Evolutionary conservation across 2,329 filamentous ascomycete genomes (phyloP).

Genomic region (Sarocladium brachiariae): DNA sequence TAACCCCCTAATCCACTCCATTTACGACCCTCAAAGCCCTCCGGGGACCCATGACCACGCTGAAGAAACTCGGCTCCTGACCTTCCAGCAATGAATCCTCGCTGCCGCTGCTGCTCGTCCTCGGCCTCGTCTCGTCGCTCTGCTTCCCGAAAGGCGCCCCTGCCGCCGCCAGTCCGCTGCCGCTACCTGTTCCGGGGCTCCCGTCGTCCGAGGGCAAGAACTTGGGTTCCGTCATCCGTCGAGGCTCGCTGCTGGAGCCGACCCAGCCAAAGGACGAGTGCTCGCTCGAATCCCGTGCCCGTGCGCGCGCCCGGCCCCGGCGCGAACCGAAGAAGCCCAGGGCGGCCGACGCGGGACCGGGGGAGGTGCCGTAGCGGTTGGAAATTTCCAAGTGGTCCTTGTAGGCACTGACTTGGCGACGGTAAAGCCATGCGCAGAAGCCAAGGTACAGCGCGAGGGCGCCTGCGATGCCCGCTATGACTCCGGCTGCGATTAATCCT

Average conservation of each 20-base stretch:
- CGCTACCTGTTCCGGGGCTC: constrained; percentile 15
- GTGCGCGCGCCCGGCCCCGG: constrained; percentile 12
- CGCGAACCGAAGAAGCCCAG: constrained; percentile 19
- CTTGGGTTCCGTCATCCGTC: constrained; percentile 23
- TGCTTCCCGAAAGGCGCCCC: constrained; percentile 15
- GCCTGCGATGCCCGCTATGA: constrained; percentile 60
- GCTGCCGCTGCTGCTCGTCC: constrained; percentile 17
- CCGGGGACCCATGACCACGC: constrained; percentile 59
- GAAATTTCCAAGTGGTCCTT: constrained; percentile 61
- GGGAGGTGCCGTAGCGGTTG: constrained; percentile 47
- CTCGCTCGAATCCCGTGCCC: constrained; percentile 9
- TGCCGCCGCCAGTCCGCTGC: constrained; percentile 12
- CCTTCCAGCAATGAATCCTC: constrained; percentile 52
- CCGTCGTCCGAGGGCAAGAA: constrained; percentile 18
- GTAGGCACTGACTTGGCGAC: constrained; percentile 63
- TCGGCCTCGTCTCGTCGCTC: constrained; percentile 21
- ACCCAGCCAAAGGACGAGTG: constrained; percentile 24
- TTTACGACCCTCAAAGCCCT: constrained; percentile 65
- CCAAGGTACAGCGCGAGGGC: constrained; percentile 57
- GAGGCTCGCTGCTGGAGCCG: constrained; percentile 18
- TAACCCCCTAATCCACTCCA: constrained; percentile 25
- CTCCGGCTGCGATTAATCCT: constrained; percentile 38
- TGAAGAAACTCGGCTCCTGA: constrained; percentile 65
- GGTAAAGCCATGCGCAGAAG: constrained; percentile 68
- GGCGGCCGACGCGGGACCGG: constrained; percentile 24